phyloP scores from a whole-genome alignment of 176 grass and related monocot genomes.

The Phoenix roebelenii region DNA sequence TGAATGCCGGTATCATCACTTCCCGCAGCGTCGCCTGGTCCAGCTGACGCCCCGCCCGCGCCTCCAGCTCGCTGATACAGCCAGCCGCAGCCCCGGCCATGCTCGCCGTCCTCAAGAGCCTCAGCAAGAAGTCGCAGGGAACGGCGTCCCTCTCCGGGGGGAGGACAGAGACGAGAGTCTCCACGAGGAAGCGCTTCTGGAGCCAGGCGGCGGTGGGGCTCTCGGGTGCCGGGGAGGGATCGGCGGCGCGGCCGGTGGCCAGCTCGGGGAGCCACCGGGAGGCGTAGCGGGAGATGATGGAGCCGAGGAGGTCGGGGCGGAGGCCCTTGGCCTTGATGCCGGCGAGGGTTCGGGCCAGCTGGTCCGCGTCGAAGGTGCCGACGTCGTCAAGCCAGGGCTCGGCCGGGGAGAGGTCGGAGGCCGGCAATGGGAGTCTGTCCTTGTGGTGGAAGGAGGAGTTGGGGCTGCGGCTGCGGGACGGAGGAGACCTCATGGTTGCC shows the following conservation, averaged over 20 bases:
- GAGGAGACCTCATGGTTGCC: no score
- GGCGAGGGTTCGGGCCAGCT: constrained; percentile 59
- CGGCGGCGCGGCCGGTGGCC: constrained; percentile 33
- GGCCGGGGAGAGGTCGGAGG: constrained; percentile 11
- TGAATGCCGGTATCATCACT: constrained; percentile 82
- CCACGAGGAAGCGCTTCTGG: constrained; percentile 69
- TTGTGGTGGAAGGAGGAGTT: no score
- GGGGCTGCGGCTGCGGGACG: no score
- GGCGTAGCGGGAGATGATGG: constrained; percentile 79
- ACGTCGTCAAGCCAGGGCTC: constrained; percentile 32
- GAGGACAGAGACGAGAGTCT: constrained; percentile 73
- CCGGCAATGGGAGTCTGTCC: no score
- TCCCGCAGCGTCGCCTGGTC: constrained; percentile 70
- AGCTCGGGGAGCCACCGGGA: constrained; percentile 88
- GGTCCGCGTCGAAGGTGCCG: constrained; percentile 63
- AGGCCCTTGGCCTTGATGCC: constrained; percentile 52
- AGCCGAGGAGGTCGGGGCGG: constrained; percentile 55
- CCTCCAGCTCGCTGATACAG: constrained; percentile 62
- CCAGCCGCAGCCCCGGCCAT: constrained; percentile 66
- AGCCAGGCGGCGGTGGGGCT: constrained; percentile 85
- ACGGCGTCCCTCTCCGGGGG: constrained; percentile 38
- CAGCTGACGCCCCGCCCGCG: constrained; percentile 55
- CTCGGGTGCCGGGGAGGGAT: constrained; percentile 37
- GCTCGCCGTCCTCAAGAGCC: constrained; percentile 65
- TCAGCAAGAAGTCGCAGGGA: constrained; percentile 70